Conservation (phyloP, 495 filamentous ascomycete genomes). For the Wilcoxina mikolae region DNA sequence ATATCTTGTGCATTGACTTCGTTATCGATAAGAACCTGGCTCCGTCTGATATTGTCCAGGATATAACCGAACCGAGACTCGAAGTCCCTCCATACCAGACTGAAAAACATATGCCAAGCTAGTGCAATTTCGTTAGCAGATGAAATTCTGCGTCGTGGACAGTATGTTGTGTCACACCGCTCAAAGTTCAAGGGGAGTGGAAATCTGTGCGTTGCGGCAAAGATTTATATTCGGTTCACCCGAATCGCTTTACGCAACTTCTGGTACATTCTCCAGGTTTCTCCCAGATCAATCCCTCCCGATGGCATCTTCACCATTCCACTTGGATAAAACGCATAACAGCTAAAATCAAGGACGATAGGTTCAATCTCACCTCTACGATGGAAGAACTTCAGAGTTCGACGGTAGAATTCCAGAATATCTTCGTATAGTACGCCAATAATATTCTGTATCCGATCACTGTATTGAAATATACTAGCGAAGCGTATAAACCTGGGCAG, state of each 20-base stretch:
- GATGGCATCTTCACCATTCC: too few relatives aligned
- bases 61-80: slow-evolving; percentile 11
- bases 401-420: slow-evolving; percentile 26
- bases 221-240: too few relatives aligned
- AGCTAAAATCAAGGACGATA: too few relatives aligned
- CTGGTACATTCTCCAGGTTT: too few relatives aligned
- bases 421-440: slow-evolving; percentile 26
- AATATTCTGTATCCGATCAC: slow-evolving; percentile 17
- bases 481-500: slow-evolving; percentile 20
- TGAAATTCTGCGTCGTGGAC: too few relatives aligned
- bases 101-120: not conserved
- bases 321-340: too few relatives aligned
- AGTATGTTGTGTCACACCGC: too few relatives aligned
- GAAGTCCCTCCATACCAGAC: not conserved
- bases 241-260: too few relatives aligned
- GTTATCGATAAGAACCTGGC: slow-evolving; percentile 15
- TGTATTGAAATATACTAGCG: slow-evolving; percentile 9
- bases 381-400: slow-evolving; percentile 24
- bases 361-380: slow-evolving; percentile 18
- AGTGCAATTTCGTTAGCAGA: too few relatives aligned
- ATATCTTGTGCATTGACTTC: slow-evolving; percentile 15
- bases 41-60: slow-evolving; percentile 17
- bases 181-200: too few relatives aligned
- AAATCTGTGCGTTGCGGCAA: too few relatives aligned
- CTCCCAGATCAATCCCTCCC: too few relatives aligned